A percentile compares a stretch with the other conserved stretches of the same genome.
Conservation (phyloP, 176 grass and related monocot genomes). For the Thalia dealbata region DNA sequence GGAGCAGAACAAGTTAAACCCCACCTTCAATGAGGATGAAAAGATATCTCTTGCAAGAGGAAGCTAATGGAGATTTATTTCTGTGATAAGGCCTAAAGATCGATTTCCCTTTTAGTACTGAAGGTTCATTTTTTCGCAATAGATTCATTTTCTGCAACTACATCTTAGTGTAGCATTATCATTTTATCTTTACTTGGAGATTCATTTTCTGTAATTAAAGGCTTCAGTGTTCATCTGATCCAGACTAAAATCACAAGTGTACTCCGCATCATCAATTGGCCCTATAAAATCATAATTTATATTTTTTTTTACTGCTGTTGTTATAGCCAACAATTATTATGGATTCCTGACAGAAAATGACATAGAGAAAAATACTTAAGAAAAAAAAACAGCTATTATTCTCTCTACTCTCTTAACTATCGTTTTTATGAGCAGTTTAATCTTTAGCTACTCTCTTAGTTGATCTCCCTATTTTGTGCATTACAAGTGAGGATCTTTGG, state of each 20-base stretch:
- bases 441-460: background rate
- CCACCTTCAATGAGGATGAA: background rate
- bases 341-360: background rate
- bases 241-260: too few species aligned
- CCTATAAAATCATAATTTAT: too few species aligned
- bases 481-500: background rate
- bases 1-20: background rate
- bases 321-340: background rate
- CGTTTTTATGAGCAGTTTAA: background rate
- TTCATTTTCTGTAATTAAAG: too few species aligned
- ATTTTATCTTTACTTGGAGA: too few species aligned
- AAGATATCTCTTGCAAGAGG: background rate
- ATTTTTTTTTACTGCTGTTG: too few species aligned
- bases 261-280: too few species aligned
- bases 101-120: too few species aligned
- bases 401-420: background rate
- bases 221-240: too few species aligned
- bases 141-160: too few species aligned
- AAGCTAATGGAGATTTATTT: background rate
- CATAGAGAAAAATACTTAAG: background rate
- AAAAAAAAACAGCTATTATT: background rate
- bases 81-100: too few species aligned
- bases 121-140: too few species aligned
- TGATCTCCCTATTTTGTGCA: background rate
- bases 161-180: too few species aligned